These are phyloP conservation scores for Acaromyces ingoldii DNA, from an alignment of 1,284 basidiomycete species.

Conservation along the genomic window DNA sequence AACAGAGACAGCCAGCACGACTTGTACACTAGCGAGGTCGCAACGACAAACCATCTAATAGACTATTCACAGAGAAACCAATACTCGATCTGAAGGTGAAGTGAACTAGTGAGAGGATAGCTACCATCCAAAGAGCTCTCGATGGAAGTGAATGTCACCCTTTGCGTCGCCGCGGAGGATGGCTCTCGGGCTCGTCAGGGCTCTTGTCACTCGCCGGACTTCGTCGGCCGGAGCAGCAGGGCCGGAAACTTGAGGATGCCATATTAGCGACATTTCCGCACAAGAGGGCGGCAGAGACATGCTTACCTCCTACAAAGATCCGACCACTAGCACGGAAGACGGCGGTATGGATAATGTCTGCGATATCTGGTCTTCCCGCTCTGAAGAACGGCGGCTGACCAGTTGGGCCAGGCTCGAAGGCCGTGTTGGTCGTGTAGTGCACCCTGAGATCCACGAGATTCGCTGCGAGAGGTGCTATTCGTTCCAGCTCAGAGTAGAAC, in stretches of 20 bases:
- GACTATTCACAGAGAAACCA: no score
- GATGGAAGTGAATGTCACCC: not conserved
- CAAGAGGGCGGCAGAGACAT: not conserved
- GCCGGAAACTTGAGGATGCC: not conserved
- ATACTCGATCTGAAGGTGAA: no score
- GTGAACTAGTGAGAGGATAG: no score
- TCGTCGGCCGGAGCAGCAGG: not conserved
- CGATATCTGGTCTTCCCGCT: constrained; percentile 1
- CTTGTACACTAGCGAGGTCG: no score
- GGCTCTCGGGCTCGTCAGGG: not conserved
- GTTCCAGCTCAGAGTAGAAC: not conserved
- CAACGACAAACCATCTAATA: no score
- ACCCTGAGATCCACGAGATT: not conserved
- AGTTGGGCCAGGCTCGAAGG: not conserved
- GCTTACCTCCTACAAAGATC: not conserved
- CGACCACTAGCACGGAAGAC: not conserved
- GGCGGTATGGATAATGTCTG: not conserved
- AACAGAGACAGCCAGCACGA: no score
- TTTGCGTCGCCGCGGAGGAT: not conserved
- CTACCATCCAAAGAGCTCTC: not conserved
- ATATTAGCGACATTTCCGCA: not conserved
- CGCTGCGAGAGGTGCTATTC: not conserved
- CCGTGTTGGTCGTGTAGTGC: not conserved
- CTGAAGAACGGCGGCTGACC: not conserved
- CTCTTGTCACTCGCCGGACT: not conserved